phyloP scores from a whole-genome alignment of 257 asterid species.

The Primulina tabacum region DNA sequence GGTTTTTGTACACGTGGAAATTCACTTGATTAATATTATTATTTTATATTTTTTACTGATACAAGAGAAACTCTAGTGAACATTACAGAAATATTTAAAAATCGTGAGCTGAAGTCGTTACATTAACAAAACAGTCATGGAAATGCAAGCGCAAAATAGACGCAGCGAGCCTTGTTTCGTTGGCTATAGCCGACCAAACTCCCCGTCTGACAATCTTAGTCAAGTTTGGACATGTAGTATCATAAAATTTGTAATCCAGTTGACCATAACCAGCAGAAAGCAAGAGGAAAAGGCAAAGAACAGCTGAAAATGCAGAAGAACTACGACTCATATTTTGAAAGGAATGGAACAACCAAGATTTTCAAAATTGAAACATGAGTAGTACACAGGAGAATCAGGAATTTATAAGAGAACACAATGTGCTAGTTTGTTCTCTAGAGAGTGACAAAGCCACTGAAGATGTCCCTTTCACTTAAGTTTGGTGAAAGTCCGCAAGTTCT shows the following conservation, averaged over 20 bases:
- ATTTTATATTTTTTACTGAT: too few species aligned
- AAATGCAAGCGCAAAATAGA: constrained; percentile 72
- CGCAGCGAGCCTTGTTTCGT: constrained; percentile 77
- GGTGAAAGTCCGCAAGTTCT: constrained; percentile 34
- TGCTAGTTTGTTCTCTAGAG: constrained; percentile 16
- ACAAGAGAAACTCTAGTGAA: neutral
- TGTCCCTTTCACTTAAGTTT: constrained; percentile 40
- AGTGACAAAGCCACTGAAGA: constrained; percentile 33
- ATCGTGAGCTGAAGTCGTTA: constrained; percentile 14
- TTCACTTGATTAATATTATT: neutral
- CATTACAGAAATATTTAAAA: neutral
- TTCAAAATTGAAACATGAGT: constrained; percentile 10
- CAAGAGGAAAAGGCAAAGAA: constrained; percentile 35
- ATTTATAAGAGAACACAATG: constrained; percentile 38
- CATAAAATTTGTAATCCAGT: constrained; percentile 56
- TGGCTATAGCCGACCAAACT: constrained; percentile 67
- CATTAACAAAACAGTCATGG: constrained; percentile 74
- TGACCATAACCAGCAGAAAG: constrained; percentile 38
- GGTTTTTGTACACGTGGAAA: neutral
- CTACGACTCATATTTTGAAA: constrained; percentile 22
- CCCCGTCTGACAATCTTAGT: constrained; percentile 42
- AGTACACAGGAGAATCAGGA: constrained; percentile 16
- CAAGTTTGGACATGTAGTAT: constrained; percentile 53
- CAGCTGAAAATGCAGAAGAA: constrained; percentile 19
- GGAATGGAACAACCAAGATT: neutral